phyloP scores from a whole-genome alignment of 441 rosid genomes.

The Populus trichocarpa region DNA sequence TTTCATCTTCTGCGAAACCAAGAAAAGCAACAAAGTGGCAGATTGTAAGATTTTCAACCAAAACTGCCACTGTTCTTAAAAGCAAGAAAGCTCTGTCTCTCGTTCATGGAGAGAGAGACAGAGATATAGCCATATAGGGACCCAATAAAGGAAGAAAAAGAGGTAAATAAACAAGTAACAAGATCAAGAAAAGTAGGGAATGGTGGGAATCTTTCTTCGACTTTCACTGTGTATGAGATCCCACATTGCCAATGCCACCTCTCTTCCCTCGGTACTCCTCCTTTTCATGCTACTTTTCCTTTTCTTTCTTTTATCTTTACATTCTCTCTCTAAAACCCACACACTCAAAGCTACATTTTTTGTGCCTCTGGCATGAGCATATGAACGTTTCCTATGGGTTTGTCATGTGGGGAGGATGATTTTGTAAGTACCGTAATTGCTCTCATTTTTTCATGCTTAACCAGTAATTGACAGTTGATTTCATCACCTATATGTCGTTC shows the following conservation, averaged over 20 bases:
- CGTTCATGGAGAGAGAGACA: conserved; percentile 1
- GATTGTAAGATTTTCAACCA: conserved; percentile 55
- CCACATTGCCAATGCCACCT: conserved; percentile 30
- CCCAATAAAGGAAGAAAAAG: conserved; percentile 30
- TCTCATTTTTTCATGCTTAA: not conserved
- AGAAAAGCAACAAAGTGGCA: conserved; percentile 38
- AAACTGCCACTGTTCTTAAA: conserved; percentile 42
- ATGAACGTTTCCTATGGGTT: conserved; percentile 41
- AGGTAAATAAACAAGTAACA: conserved; percentile 10
- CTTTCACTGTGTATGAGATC: conserved; percentile 40
- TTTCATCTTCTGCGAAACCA: conserved; percentile 35
- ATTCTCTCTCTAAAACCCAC: conserved; percentile 1
- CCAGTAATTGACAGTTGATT: not conserved
- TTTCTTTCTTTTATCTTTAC: conserved; percentile 3
- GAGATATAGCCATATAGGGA: conserved; percentile 7
- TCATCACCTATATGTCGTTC: not conserved
- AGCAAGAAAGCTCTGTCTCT: conserved; percentile 40
- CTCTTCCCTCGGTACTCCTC: conserved; percentile 26
- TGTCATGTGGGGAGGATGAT: conserved; percentile 30
- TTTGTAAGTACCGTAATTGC: conserved; percentile 20
- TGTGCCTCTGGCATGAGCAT: conserved; percentile 24
- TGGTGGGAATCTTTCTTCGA: conserved; percentile 42
- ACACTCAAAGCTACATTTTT: conserved; percentile 33
- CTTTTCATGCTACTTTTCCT: conserved; percentile 46
- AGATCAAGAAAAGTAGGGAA: conserved; percentile 10